Conservation (phyloP, 148 eudicot genomes). For the Polygonum maritimum region DNA sequence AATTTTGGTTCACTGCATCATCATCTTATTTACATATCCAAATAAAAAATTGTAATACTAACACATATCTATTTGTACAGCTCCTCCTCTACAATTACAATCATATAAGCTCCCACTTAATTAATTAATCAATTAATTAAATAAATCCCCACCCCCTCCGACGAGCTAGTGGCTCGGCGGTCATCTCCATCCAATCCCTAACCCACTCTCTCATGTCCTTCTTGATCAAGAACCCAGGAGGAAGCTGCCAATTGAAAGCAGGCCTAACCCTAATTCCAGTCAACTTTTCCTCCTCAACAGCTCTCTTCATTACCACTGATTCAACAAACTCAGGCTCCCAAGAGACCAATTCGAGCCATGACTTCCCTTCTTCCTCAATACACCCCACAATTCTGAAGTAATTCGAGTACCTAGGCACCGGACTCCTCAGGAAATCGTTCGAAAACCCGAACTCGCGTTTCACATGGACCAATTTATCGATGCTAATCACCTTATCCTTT, state of each 20-base stretch:
- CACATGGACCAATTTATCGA: conserved; percentile 57
- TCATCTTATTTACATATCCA: too few relatives aligned
- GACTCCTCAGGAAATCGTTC: conserved; percentile 43
- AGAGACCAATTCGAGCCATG: too few relatives aligned
- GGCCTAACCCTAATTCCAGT: conserved; percentile 72
- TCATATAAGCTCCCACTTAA: too few relatives aligned
- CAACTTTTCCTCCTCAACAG: conserved; percentile 53
- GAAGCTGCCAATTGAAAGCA: conserved; percentile 53
- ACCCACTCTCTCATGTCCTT: conserved; percentile 95
- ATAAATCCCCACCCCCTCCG: too few relatives aligned
- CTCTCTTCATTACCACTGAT: conserved; percentile 50
- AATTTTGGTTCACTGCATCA: too few relatives aligned
- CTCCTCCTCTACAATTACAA: too few relatives aligned
- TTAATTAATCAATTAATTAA: too few relatives aligned
- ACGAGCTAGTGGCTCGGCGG: too few relatives aligned
- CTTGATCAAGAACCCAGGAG: conserved; percentile 56
- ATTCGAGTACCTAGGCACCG: conserved; percentile 44
- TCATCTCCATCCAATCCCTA: conserved; percentile 88
- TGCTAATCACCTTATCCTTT: conserved; percentile 49
- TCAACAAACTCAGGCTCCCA: too few relatives aligned
- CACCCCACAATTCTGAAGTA: conserved; percentile 46
- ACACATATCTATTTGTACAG: too few relatives aligned
- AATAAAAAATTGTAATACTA: too few relatives aligned
- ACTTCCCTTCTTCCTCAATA: too few relatives aligned
- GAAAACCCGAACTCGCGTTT: conserved; percentile 83